Evolutionary conservation across 192 early-diverging fungal genomes (phyloP).

Genomic region (Spinellus fusiger): DNA sequence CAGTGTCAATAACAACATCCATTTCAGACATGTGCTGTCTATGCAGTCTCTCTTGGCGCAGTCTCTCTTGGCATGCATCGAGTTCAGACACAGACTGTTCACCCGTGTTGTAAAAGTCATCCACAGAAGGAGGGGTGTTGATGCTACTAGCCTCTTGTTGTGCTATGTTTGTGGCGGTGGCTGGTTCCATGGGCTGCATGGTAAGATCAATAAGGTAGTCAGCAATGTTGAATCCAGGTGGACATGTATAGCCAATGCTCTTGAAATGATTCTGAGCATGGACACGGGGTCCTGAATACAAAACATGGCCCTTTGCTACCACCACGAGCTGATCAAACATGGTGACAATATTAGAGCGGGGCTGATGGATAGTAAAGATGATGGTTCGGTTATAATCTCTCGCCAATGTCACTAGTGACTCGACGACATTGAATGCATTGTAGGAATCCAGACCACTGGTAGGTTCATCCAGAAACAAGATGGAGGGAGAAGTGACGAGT

Average conservation of each 20-base stretch:
- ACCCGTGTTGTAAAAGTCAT: slow-evolving; percentile 19
- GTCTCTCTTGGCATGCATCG: slow-evolving; percentile 3
- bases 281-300: slow-evolving; percentile 75
- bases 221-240: slow-evolving; percentile 86
- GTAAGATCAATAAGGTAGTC: slow-evolving; percentile 76
- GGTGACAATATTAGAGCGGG: slow-evolving; percentile 84
- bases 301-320: slow-evolving; percentile 71
- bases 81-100: slow-evolving; percentile 21
- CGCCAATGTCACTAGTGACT: slow-evolving; percentile 76
- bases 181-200: slow-evolving; percentile 42
- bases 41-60: background rate
- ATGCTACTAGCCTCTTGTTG: background rate
- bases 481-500: slow-evolving; percentile 85
- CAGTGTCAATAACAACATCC: slow-evolving; percentile 12
- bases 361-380: slow-evolving; percentile 93
- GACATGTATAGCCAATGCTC: slow-evolving; percentile 73
- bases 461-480: slow-evolving; percentile 86
- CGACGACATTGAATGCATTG: slow-evolving; percentile 93
- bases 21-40: background rate
- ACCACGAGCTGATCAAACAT: slow-evolving; percentile 88
- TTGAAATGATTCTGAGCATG: slow-evolving; percentile 66
- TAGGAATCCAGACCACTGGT: slow-evolving; percentile 84
- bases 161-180: background rate
- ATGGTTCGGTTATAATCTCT: slow-evolving; percentile 72
- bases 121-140: background rate